Evolutionary conservation across 164 flowering plant genomes (phyloP).

Genomic region (Magnolia kwangsiensis): DNA sequence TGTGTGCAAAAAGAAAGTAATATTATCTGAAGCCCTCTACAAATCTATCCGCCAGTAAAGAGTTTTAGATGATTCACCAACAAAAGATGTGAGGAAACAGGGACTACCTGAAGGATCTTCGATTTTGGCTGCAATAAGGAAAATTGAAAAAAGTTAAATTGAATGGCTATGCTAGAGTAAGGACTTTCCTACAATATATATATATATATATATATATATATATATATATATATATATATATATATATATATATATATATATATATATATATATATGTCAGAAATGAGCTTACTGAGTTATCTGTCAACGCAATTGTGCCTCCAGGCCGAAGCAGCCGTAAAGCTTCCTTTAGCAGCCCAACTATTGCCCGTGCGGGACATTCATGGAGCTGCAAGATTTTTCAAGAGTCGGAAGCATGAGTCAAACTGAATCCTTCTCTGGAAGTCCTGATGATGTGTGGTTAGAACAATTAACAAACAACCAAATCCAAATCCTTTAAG

Average conservation of each 20-base stretch:
- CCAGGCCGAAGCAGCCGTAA: constrained; percentile 68
- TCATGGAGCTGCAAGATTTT: constrained; percentile 50
- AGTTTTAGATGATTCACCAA: background rate
- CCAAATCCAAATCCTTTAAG: background rate
- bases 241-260: too few relatives aligned
- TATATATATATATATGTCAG: too few relatives aligned
- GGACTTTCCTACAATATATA: too few relatives aligned
- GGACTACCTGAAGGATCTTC: constrained; percentile 57
- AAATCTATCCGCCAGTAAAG: background rate
- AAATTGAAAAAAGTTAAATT: background rate
- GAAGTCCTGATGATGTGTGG: background rate
- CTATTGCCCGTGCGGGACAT: constrained; percentile 57
- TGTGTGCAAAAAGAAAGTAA: background rate
- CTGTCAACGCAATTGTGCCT: constrained; percentile 58
- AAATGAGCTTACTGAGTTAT: constrained; percentile 44
- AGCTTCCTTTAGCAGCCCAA: constrained; percentile 47
- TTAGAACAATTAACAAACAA: background rate
- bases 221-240: too few relatives aligned
- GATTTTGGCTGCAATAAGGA: constrained; percentile 63
- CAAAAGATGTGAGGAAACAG: background rate
- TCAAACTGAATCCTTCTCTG: background rate
- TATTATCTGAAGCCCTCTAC: background rate
- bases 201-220: too few relatives aligned
- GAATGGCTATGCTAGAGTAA: too few relatives aligned
- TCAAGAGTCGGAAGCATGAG: background rate